Conservation (phyloP, 1,284 basidiomycete species). For the Gymnopus androsaceus region DNA sequence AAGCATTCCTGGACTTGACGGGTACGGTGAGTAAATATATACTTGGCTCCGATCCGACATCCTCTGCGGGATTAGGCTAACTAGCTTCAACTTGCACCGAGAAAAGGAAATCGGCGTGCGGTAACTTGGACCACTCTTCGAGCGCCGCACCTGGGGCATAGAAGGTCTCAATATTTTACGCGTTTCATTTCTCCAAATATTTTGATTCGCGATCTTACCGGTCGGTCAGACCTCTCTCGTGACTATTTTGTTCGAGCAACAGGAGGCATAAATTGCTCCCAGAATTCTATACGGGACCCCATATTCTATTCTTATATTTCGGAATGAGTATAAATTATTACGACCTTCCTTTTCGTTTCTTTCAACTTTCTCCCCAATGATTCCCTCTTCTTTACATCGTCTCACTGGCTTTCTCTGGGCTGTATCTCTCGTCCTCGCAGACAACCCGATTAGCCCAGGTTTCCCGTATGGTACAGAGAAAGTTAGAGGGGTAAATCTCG, state of each 20-base stretch:
- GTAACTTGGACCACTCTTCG: no score
- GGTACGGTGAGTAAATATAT: background rate
- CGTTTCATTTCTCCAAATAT: no score
- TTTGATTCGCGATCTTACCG: no score
- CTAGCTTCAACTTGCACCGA: no score
- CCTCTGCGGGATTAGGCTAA: no score
- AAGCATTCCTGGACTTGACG: background rate
- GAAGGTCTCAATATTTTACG: no score
- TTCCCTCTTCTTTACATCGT: slow-evolving; percentile 19
- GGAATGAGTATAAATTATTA: background rate
- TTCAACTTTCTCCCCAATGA: background rate
- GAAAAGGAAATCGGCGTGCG: no score
- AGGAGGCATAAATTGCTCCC: background rate
- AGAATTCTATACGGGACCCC: background rate
- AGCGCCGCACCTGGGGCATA: no score
- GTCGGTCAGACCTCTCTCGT: no score
- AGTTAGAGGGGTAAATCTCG: slow-evolving; percentile 74
- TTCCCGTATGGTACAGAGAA: slow-evolving; percentile 60
- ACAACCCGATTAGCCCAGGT: slow-evolving; percentile 35
- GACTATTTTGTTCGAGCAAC: background rate
- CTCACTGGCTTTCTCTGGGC: slow-evolving; percentile 11
- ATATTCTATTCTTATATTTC: background rate
- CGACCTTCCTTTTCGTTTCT: background rate
- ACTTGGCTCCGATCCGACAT: no score
- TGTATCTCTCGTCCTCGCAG: slow-evolving; percentile 28